Conservation (phyloP, 2,329 filamentous ascomycete species). For the Lachnellula willkommii region DNA sequence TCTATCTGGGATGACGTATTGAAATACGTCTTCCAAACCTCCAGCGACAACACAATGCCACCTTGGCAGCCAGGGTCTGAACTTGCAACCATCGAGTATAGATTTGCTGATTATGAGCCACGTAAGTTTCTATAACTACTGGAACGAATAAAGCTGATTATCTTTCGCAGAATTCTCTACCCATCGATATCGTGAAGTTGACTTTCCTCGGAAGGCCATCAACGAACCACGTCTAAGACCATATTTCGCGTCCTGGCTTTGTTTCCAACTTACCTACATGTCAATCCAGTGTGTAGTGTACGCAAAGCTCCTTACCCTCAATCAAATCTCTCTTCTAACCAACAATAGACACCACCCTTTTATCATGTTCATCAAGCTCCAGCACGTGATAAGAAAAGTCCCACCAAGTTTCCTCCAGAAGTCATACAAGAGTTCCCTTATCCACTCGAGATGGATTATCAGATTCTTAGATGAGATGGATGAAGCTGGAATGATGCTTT, state of each 20-base stretch:
- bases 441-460: constrained; percentile 19
- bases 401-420: constrained; percentile 19
- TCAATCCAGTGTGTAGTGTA: constrained; percentile 20
- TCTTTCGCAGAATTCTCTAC: constrained; percentile 13
- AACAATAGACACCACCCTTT: constrained; percentile 16
- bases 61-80: constrained; percentile 17
- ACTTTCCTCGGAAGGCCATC: constrained; percentile 16
- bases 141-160: neutral
- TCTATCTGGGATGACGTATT: constrained; percentile 18
- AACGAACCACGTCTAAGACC: constrained; percentile 12
- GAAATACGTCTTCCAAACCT: constrained; percentile 12
- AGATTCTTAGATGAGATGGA: constrained; percentile 19
- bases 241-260: constrained; percentile 18
- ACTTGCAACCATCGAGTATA: constrained; percentile 16
- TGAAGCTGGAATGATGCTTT: constrained; percentile 19
- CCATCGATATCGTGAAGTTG: constrained; percentile 16
- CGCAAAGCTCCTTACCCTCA: neutral
- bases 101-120: constrained; percentile 19
- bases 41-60: constrained; percentile 12
- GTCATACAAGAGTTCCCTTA: constrained; percentile 19
- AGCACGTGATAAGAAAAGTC: constrained; percentile 18
- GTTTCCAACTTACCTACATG: constrained; percentile 20
- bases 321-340: neutral
- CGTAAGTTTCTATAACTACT: constrained; percentile 1
- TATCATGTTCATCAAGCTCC: constrained; percentile 21